Evolutionary conservation across 108 stramenopile species (phyloP), one percentile per base, ranked within the genome.

Genomic region (Thalassiosira profunda): DNA sequence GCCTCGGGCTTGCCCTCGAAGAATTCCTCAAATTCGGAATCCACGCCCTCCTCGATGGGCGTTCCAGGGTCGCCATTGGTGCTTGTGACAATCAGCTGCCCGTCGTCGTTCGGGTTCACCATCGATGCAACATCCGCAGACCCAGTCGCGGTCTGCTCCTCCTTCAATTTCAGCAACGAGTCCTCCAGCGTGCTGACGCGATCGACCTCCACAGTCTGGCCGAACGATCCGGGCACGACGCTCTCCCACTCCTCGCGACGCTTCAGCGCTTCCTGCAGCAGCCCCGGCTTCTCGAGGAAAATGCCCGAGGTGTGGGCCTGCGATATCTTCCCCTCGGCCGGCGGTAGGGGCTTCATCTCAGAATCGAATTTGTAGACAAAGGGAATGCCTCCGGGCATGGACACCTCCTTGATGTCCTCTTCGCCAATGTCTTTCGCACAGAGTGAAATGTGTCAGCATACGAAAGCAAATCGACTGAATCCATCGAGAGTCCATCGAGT

Each of bases 351-450:
- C 10, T 82, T 62, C 67, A 80, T 55, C 46, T 74, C 58, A 12
- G 71, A 68, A 63, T 95, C 88, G 59, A 95, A 97, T 58, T 74
- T 65, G 70, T 92, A 92, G 30, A 92, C 77, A 41, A 92, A 67
- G 12, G 91, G 90, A 17, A 89, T 84, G 0, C 84, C 91, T 6
- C 67, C 60, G 0, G 93, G 93, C 46, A 95, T 69, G 20, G 83
- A 73, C 15, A 95, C 84, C 52, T 89, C 70, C 33, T 70, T 42
- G 44, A 93, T 88, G 44, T 72, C 89, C 34, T 79, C 55, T 49
- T 84, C 84, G 9, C 35, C 53, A 9, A 88, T 72, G 25, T 53
- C 61, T 49, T 15, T 28, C 29, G 8, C 20, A 42, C 4, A 59
- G 58, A 41, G 20, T 5, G 17, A 3, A 20, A n/a, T n/a, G n/a